A percentile compares a stretch with the other conserved stretches of the same genome.
These are phyloP conservation scores for Fagopyrum esculentum DNA, from an alignment of 148 eudicot species.

Conservation along the genomic window DNA sequence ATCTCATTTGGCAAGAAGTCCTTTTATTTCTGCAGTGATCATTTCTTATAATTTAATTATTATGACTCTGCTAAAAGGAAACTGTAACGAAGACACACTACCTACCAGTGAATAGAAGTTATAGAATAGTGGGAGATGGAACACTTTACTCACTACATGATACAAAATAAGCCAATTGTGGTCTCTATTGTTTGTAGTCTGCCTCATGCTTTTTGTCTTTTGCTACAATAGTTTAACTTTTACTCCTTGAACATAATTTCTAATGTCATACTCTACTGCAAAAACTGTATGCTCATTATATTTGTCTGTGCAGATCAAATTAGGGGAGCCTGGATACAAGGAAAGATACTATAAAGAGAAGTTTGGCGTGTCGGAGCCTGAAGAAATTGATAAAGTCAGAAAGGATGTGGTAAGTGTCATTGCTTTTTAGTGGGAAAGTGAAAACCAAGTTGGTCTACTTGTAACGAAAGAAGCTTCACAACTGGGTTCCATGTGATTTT, in stretches of 20 bases:
- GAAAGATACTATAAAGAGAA: slow-evolving; percentile 89
- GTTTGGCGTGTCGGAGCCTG: slow-evolving; percentile 49
- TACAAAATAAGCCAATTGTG: background rate
- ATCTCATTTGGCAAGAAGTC: background rate
- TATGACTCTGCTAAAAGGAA: background rate
- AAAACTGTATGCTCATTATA: slow-evolving; percentile 5
- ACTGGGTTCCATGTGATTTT: background rate
- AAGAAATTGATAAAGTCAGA: slow-evolving; percentile 55
- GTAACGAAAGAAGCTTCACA: background rate
- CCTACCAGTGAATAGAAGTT: background rate
- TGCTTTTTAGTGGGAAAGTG: slow-evolving; percentile 5
- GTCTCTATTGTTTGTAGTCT: background rate
- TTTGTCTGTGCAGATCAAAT: slow-evolving; percentile 49
- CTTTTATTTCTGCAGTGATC: background rate
- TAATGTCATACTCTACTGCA: background rate
- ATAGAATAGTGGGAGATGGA: background rate
- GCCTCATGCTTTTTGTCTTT: background rate
- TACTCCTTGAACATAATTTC: background rate
- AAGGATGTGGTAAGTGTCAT: slow-evolving; percentile 59
- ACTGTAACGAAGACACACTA: background rate
- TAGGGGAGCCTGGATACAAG: slow-evolving; percentile 93
- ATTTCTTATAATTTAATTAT: background rate
- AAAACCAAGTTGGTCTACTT: background rate
- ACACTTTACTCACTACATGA: background rate
- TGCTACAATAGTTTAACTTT: background rate